These are phyloP conservation scores for Lodderomyces jiufengensis DNA, from an alignment of 1,139 yeast species.

Conservation along the genomic window DNA sequence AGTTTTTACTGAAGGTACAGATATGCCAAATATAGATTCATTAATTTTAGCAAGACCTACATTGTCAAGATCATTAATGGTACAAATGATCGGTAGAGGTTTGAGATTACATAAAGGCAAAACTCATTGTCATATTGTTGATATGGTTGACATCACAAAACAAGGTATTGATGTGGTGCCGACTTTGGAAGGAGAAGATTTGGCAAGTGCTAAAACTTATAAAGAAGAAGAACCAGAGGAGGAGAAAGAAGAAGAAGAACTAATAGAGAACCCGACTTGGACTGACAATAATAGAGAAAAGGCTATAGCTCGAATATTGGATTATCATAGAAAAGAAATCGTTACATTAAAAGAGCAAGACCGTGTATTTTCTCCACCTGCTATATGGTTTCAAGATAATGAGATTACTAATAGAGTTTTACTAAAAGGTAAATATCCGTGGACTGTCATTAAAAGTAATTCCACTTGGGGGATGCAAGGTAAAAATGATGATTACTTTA, in stretches of 20 bases:
- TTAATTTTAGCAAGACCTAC: slow-evolving; percentile 81
- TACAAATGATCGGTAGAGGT: slow-evolving; percentile 94
- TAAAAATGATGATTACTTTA: slow-evolving; percentile 15
- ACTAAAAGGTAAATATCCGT: slow-evolving; percentile 10
- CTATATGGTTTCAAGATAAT: slow-evolving; percentile 16
- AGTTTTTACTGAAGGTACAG: slow-evolving; percentile 94
- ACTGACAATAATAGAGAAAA: slow-evolving; percentile 8
- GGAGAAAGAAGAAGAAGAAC: slow-evolving; percentile 13
- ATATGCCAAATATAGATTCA: slow-evolving; percentile 86
- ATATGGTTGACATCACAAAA: slow-evolving; percentile 63
- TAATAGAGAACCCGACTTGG: slow-evolving; percentile 9
- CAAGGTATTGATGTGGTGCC: slow-evolving; percentile 64
- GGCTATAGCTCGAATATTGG: slow-evolving; percentile 3
- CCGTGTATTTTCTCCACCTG: slow-evolving; percentile 20
- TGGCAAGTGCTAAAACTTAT: slow-evolving; percentile 24
- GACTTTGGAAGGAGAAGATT: slow-evolving; percentile 45
- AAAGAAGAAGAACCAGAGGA: slow-evolving; percentile 17
- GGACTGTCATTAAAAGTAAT: slow-evolving; percentile 13
- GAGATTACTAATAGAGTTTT: slow-evolving; percentile 15
- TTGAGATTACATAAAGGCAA: slow-evolving; percentile 63
- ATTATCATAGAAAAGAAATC: slow-evolving; percentile 9
- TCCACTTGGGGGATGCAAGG: slow-evolving; percentile 29
- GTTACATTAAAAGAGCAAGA: slow-evolving; percentile 28
- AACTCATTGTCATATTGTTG: slow-evolving; percentile 67
- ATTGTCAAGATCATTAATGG: slow-evolving; percentile 61